Evolutionary conservation across 805 yeast species (phyloP).

Genomic region (Dipodascus geniculatus): DNA sequence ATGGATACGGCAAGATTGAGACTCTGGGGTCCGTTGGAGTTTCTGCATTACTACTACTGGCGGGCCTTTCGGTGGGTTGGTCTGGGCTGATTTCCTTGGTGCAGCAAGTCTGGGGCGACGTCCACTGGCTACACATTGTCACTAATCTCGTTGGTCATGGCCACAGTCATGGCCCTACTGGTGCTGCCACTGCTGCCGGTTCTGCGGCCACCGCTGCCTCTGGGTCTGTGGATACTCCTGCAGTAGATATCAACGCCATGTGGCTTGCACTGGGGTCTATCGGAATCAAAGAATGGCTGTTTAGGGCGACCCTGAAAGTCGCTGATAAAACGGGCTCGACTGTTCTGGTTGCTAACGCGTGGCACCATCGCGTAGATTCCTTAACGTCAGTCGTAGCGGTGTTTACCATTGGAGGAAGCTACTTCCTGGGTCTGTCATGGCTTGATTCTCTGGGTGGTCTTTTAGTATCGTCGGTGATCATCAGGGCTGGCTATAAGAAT

Average conservation of each 20-base stretch:
- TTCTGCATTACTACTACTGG: constrained; percentile 67
- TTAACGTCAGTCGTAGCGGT: constrained; percentile 86
- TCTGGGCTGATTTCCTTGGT: background rate
- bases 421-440: constrained; percentile 66
- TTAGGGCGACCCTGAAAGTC: constrained; percentile 67
- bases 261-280: constrained; percentile 92
- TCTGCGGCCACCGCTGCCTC: background rate
- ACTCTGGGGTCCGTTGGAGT: constrained; percentile 87
- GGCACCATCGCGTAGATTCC: constrained; percentile 97
- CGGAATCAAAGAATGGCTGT: constrained; percentile 77
- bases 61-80: constrained; percentile 90
- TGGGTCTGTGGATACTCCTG: background rate
- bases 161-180: constrained; percentile 23
- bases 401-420: constrained; percentile 76
- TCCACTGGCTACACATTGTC: constrained; percentile 50
- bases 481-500: constrained; percentile 76
- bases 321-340: constrained; percentile 73
- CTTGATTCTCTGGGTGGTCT: constrained; percentile 89
- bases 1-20: constrained; percentile 89
- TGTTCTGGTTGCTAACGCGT: constrained; percentile 90
- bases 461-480: constrained; percentile 67
- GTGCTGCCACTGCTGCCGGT: constrained; percentile 26
- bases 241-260: constrained; percentile 70
- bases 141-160: constrained; percentile 31
- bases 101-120: constrained; percentile 25